A percentile compares a stretch with the other conserved stretches of the same genome.
These are phyloP conservation scores for Eimeria acervulina DNA, from an alignment of 169 alveolate species.

Conservation along the genomic window DNA sequence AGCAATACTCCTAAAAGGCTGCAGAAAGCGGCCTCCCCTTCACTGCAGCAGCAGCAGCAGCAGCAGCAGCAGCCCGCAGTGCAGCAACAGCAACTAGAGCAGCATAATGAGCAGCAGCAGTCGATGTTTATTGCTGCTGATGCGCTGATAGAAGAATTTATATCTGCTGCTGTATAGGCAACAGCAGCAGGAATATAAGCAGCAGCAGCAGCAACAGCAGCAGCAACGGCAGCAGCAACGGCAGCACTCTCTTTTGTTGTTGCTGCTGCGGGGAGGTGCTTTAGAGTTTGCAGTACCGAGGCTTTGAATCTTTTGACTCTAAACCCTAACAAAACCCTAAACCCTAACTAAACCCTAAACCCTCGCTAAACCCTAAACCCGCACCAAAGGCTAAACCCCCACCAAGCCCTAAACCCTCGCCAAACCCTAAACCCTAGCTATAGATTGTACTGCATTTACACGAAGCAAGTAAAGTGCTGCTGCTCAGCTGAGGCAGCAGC, in stretches of 20 bases:
- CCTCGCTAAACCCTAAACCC: too few species aligned
- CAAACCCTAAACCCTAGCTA: constrained; percentile 4
- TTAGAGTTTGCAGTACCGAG: too few species aligned
- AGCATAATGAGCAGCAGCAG: not conserved
- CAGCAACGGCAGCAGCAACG: not conserved
- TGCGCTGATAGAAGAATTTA: constrained; percentile 14
- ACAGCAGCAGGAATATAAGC: not conserved
- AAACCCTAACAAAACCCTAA: too few species aligned
- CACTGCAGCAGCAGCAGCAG: constrained; percentile 6
- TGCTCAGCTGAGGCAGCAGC: too few species aligned
- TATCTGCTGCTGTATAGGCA: not conserved
- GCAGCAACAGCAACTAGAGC: too few species aligned
- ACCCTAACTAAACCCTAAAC: too few species aligned
- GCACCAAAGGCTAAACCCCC: too few species aligned
- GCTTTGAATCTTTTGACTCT: not conserved
- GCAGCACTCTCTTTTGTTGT: constrained; percentile 9
- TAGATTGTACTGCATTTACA: too few species aligned
- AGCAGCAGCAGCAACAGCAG: not conserved
- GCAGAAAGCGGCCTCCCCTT: not conserved
- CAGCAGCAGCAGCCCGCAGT: too few species aligned
- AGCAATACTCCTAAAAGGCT: not conserved
- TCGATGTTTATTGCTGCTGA: not conserved
- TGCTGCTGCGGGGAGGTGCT: too few species aligned
- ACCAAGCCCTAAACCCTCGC: not conserved
- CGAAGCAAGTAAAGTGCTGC: too few species aligned